Conservation (phyloP, 31 red algal species). For the Endocladia muricata region DNA sequence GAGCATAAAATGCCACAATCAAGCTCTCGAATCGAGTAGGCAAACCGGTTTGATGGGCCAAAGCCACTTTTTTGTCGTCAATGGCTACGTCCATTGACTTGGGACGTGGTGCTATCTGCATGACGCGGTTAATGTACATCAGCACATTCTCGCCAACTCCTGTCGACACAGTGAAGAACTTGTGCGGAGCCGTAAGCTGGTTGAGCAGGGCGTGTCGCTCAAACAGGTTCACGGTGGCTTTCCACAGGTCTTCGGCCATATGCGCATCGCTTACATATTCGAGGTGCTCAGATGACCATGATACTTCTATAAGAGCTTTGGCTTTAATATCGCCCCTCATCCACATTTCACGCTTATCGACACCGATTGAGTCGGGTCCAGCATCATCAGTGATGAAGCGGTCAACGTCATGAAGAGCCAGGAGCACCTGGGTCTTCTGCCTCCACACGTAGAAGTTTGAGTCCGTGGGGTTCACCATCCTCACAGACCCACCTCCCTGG, state of each 20-base stretch:
- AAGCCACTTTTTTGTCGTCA: conserved; percentile 29
- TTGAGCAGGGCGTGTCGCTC: neutral
- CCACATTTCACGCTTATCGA: no score
- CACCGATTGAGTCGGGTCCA: neutral
- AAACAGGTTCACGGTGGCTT: neutral
- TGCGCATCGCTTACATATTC: neutral
- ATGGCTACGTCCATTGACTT: conserved; percentile 28
- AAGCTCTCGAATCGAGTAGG: conserved; percentile 13
- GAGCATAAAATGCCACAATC: conserved; percentile 31
- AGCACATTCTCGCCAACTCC: conserved; percentile 16
- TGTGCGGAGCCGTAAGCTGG: neutral
- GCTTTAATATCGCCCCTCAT: conserved; percentile 5
- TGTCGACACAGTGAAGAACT: conserved; percentile 24
- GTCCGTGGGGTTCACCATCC: conserved; percentile 9
- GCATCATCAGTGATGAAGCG: no score
- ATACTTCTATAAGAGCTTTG: conserved; percentile 4
- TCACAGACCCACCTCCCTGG: neutral
- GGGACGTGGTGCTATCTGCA: conserved; percentile 4
- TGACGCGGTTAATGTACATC: conserved; percentile 18
- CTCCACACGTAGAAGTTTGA: no score
- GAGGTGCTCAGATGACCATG: neutral
- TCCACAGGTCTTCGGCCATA: neutral
- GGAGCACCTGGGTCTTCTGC: conserved; percentile 3
- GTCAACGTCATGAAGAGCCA: neutral
- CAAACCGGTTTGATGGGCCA: conserved; percentile 13